Conservation (phyloP, 2,329 filamentous ascomycete species). For the Calonectria hongkongensis region DNA sequence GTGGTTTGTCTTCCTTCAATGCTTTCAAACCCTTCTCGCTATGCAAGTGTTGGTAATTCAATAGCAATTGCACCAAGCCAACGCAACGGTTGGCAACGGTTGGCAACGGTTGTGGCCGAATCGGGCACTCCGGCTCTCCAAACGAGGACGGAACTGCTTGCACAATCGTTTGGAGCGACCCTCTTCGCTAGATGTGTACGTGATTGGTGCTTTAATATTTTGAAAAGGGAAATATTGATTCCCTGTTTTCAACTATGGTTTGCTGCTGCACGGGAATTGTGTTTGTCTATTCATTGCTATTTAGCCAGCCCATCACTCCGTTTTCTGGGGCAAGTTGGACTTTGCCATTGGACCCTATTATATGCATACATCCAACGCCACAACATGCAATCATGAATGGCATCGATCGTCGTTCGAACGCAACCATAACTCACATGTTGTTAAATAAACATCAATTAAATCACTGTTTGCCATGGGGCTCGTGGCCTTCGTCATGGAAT, state of each 20-base stretch:
- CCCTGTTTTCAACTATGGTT: background rate
- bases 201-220: too few species aligned
- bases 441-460: slow-evolving; percentile 3
- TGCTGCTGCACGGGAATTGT: too few species aligned
- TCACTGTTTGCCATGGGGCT: slow-evolving; percentile 30
- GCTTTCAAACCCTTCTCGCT: background rate
- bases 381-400: background rate
- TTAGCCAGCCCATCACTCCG: background rate
- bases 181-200: background rate
- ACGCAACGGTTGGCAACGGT: background rate
- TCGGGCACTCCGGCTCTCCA: background rate
- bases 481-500: slow-evolving; percentile 28
- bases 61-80: background rate
- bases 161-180: background rate
- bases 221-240: background rate
- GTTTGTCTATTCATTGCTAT: background rate
- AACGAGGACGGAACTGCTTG: too few species aligned
- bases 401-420: background rate
- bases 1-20: too few species aligned
- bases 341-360: background rate
- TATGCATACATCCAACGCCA: background rate
- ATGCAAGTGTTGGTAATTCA: background rate
- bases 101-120: background rate
- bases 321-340: background rate
- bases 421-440: background rate